A percentile compares a stretch with the other conserved stretches of the same genome.
Evolutionary conservation across 768 basidiomycete species (phyloP).

Genomic region (Vishniacozyma victoriae): DNA sequence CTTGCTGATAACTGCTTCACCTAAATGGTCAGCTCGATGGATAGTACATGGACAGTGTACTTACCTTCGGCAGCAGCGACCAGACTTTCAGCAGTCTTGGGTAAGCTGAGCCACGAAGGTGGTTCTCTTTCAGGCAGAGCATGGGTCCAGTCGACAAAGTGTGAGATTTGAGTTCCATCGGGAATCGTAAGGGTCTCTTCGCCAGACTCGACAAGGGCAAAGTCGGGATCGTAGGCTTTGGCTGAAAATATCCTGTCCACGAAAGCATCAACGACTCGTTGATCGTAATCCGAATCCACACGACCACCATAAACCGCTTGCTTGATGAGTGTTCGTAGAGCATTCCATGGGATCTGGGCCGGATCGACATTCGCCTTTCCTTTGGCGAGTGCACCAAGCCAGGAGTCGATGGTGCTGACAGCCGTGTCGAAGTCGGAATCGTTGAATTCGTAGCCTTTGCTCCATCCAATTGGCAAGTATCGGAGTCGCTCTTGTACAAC

Average conservation of each 20-base stretch:
- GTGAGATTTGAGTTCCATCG: constrained; percentile 86
- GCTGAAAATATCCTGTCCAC: constrained; percentile 85
- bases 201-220: constrained; percentile 63
- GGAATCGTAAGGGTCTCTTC: constrained; percentile 58
- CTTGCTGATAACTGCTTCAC: constrained; percentile 61
- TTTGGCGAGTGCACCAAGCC: constrained; percentile 73
- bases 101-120: constrained; percentile 88
- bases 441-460: constrained; percentile 95
- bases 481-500: constrained; percentile 93
- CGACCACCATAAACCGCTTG: constrained; percentile 94
- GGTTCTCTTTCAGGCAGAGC: constrained; percentile 86
- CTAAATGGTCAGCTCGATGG: constrained; percentile 13
- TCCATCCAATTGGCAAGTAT: constrained; percentile 95
- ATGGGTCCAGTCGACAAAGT: constrained; percentile 86
- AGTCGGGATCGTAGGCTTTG: constrained; percentile 85
- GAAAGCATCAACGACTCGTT: constrained; percentile 84
- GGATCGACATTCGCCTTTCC: constrained; percentile 91
- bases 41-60: too few species aligned
- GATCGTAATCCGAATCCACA: constrained; percentile 92
- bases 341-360: constrained; percentile 86
- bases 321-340: constrained; percentile 85
- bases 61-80: constrained; percentile 86
- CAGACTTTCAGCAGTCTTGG: constrained; percentile 83
- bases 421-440: constrained; percentile 96
- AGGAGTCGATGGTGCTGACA: constrained; percentile 82